Evolutionary conservation across 148 eudicot species (phyloP).

Genomic region (Oxyria digyna): DNA sequence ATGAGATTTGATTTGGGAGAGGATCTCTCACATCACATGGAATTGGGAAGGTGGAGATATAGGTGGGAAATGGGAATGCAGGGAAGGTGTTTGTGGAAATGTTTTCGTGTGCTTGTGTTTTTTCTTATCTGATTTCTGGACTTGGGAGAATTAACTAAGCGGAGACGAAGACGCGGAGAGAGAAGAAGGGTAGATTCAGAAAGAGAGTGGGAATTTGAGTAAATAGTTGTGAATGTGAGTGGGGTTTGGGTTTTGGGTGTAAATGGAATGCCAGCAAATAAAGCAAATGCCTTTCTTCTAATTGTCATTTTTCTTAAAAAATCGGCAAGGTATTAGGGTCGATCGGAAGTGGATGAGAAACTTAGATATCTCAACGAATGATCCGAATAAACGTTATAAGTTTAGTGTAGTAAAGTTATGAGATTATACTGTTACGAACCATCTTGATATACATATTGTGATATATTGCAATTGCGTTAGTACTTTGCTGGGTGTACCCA

Average conservation of each 20-base stretch:
- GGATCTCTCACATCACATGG: slow-evolving; percentile 9
- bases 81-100: neutral
- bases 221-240: neutral
- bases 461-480: too few species aligned
- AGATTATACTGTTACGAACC: too few species aligned
- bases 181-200: neutral
- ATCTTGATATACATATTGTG: too few species aligned
- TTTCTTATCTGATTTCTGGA: neutral
- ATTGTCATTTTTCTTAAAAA: too few species aligned
- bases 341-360: too few species aligned
- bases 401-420: too few species aligned
- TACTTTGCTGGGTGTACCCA: too few species aligned
- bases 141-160: neutral
- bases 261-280: neutral
- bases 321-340: too few species aligned
- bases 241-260: neutral
- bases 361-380: too few species aligned
- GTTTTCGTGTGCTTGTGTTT: neutral
- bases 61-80: neutral
- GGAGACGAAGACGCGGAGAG: neutral
- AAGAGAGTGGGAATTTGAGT: neutral
- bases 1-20: slow-evolving; percentile 16
- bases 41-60: neutral
- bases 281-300: neutral
- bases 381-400: too few species aligned